Evolutionary conservation across 129 eudicot species (phyloP).

Genomic region (Helianthus tuberosus): DNA sequence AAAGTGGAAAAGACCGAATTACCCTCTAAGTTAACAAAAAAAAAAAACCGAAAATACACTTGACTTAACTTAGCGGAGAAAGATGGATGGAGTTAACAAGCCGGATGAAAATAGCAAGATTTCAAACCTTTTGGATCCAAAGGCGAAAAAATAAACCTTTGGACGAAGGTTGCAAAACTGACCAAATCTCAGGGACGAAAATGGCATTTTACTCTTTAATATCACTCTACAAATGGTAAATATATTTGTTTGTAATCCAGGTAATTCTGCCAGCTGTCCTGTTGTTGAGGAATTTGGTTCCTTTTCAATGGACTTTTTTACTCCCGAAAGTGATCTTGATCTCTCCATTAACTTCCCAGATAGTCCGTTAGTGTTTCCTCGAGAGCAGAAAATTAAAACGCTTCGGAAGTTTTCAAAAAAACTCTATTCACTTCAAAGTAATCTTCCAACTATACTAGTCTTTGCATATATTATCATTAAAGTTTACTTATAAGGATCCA

Average conservation of each 20-base stretch:
- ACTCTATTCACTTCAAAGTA: constrained; percentile 76
- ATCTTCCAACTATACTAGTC: constrained; percentile 6
- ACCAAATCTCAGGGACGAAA: no score
- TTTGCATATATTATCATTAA: constrained; percentile 10
- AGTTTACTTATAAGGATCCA: background rate
- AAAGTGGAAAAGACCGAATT: no score
- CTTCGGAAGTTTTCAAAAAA: constrained; percentile 81
- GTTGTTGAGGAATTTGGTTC: constrained; percentile 87
- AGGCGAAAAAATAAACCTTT: no score
- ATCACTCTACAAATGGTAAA: background rate
- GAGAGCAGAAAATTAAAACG: constrained; percentile 63
- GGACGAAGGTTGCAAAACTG: no score
- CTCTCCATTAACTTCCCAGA: constrained; percentile 76
- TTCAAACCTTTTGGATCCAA: no score
- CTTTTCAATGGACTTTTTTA: constrained; percentile 85
- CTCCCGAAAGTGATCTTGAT: constrained; percentile 80
- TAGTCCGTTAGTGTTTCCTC: constrained; percentile 40
- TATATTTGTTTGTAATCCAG: constrained; percentile 36
- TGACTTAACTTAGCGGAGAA: no score
- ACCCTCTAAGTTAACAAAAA: no score
- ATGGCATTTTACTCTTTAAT: background rate
- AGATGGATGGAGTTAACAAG: no score
- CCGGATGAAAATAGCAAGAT: no score
- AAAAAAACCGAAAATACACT: no score
- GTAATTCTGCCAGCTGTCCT: constrained; percentile 50